Percentiles rank a stretch among this genome's conserved stretches.
These are phyloP conservation scores for Tolypocladium ophioglossoides DNA, from an alignment of 2,329 filamentous ascomycete genomes.

Conservation along the genomic window DNA sequence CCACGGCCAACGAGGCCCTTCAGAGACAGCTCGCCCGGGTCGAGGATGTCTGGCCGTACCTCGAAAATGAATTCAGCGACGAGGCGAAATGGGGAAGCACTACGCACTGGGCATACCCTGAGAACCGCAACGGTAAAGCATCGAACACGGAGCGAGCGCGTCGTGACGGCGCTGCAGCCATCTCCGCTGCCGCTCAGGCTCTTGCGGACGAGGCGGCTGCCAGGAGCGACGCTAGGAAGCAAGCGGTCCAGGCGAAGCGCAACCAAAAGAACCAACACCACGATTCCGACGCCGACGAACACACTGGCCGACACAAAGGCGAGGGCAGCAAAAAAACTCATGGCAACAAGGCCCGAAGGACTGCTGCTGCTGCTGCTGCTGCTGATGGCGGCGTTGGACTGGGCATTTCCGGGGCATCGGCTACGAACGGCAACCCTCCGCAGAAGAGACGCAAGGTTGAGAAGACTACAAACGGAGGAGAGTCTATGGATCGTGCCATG, in stretches of 20 bases:
- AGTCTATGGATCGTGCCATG: slow-evolving; percentile 57
- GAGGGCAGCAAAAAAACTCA: slow-evolving; percentile 50
- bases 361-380: slow-evolving; percentile 18
- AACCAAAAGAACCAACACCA: slow-evolving; percentile 57
- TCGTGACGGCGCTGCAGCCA: slow-evolving; percentile 66
- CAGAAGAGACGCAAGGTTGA: slow-evolving; percentile 76
- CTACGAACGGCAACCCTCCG: slow-evolving; percentile 43
- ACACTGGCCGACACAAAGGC: slow-evolving; percentile 35
- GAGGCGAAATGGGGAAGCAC: slow-evolving; percentile 88
- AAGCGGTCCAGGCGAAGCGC: slow-evolving; percentile 68
- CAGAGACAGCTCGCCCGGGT: slow-evolving; percentile 76
- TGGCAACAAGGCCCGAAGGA: slow-evolving; percentile 55
- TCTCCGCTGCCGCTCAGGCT: slow-evolving; percentile 65
- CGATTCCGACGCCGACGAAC: slow-evolving; percentile 74
- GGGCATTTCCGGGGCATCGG: slow-evolving; percentile 49
- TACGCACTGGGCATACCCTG: slow-evolving; percentile 91
- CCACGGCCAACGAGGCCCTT: slow-evolving; percentile 82
- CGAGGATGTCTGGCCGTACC: slow-evolving; percentile 76
- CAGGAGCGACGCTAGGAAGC: slow-evolving; percentile 74
- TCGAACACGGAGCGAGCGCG: slow-evolving; percentile 63
- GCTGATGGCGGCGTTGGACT: slow-evolving; percentile 48
- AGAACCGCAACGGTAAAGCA: slow-evolving; percentile 59
- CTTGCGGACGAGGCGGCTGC: slow-evolving; percentile 76
- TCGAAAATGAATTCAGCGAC: slow-evolving; percentile 84
- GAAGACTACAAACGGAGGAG: slow-evolving; percentile 42